Base-by-base conservation (phyloP, 192 early-diverging fungal genomes). In the Entomortierella beljakovae region DNA sequence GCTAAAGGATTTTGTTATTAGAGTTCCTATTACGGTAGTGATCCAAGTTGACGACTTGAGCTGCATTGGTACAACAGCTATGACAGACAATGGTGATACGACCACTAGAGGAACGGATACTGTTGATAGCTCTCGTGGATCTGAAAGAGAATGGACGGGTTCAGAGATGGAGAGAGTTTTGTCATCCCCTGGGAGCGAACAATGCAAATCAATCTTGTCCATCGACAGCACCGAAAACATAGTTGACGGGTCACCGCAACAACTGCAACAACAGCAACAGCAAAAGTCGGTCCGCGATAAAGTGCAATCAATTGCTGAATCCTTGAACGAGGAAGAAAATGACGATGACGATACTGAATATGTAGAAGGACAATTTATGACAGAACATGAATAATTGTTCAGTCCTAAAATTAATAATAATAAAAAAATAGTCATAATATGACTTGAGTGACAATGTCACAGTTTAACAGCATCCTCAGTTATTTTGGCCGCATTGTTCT, bases 1-100 rank as follows among this genome's bases (percentile, higher is more conserved):
- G 31, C 49, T 77, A 7, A 77, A 77, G 20, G 74, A 77, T 8
- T 77, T 77, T 26, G 74, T 77, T 22, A 69, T 77, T 3, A 50
- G 66, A 13, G 74, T 77, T 2, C 74, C 74, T 6, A 64, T 77
- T 15, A 77, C 59, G 23, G 61, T 77, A 1, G 65, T 69, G 37
- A 68, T 77, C 6, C 65, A 77, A 33, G 66, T 62, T 11, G 63
- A 74, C 29, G 72, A 75, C 31, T 35, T 56, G 0, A 13, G 38
- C 2, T 40, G 34, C 4, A 42, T 71, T 0, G 69, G 69, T 5
- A 57, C 61, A 1, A 25, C 64, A 18, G 55, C 29, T 3, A 69
- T 13, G n/a, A 25, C 32, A 5, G 65, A 51, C 16, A 22, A 43
- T 23, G 48, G 6, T 6, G 67, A 60, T 28, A 25, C 57, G 15